Base-by-base conservation (phyloP, 2,329 filamentous ascomycete genomes). In the Chrysoporthe deuterocubensis region DNA sequence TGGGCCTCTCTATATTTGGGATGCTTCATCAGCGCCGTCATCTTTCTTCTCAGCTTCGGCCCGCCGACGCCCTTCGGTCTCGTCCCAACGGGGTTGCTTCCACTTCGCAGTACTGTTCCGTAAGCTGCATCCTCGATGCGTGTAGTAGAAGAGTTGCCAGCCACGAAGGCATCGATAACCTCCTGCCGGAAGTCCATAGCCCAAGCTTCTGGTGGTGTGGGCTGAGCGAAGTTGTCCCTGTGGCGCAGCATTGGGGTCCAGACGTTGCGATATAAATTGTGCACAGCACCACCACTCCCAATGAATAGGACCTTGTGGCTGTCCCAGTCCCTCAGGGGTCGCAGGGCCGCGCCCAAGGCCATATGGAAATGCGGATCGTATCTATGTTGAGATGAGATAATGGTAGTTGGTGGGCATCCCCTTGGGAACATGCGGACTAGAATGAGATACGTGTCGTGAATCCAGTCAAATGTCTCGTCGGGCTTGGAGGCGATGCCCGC, bases 371-470 rank as follows among this genome's bases (percentile, higher is more conserved):
- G 78, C 40, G 80, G 79, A 71, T 81, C 79, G 75, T 76, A 81
- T 48, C 71, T 72, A 37, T 73, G 73, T 75, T 81, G 81, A 74
- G 76, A 76, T 59, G 74, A 77, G 67, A 81, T 69, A 52, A 90
- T 81, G 2, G 87, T 90, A 0, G 89, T 90, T 0, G 89, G 90
- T 1, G 90, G 90, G 72, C 87, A 90, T n/a, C 79, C 81, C 1
- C 74, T 71, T 0, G 89, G 89, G 71, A 92, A 92, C 89, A 92
- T 92, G 65, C 88, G 82, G 74, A 91, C 89, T 9, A 91, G 79
- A 67, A 92, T 85, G 3, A 92, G 82, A 73, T 88, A 92, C 0
- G 87, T 90, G 76, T 92, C 90, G 79, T 92, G 89, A 74, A 92
- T 91, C 89, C 89, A 92, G 73, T 91, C 86, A 71, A 92, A 92